Evolutionary conservation across 1,284 basidiomycete genomes (phyloP), one percentile per base, ranked within the genome.

Genomic region (Phaffia rhodozyma): DNA sequence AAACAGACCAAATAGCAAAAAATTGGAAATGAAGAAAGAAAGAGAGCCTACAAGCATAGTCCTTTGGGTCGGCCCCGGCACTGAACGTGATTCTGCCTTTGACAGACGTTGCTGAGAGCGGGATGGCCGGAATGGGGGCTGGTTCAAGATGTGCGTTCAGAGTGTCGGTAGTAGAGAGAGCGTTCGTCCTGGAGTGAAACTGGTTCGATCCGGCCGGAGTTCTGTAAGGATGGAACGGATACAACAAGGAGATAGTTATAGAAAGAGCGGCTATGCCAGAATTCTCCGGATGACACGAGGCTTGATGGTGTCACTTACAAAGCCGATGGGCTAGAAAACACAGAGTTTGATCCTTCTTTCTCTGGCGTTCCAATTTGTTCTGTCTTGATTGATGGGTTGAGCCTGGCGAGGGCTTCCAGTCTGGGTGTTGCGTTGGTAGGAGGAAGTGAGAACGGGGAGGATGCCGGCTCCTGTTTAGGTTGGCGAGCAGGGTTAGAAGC

Each of bases 131-230:
- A 16, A 60, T 51, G 1, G 65, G 23, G 18, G 67, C 59, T 3
- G 64, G 21, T 11, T 69, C 60, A 0, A 77, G 68, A 54, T 77
- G 74, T 9, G 70, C 64, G 61, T 77, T 77, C 61, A 77, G 70
- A 0, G 75, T 76, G 55, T 77, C 75, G 58, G 75, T 68, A 2
- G 75, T 68, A 1, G 71, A 63, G 54, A 72, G 67, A 1, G 74
- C 72, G 51, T 73, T 69, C 11, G 70, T 66, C 0, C 73, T 74
- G 3, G 69, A 71, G 20, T 62, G 55, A 55, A 67, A 70, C 20
- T 64, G 53, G 23, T 61, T 65, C 30, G 52, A 53, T 23, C 54
- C 18, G 49, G 60, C 11, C 54, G 64, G 27, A 9, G 62, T 43
- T 43, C 38, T 25, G 62, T 62, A 23, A 60, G 64, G 3, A n/a